Evolutionary conservation across 148 eudicot genomes (phyloP).

Genomic region (Salicornia ramosissima): DNA sequence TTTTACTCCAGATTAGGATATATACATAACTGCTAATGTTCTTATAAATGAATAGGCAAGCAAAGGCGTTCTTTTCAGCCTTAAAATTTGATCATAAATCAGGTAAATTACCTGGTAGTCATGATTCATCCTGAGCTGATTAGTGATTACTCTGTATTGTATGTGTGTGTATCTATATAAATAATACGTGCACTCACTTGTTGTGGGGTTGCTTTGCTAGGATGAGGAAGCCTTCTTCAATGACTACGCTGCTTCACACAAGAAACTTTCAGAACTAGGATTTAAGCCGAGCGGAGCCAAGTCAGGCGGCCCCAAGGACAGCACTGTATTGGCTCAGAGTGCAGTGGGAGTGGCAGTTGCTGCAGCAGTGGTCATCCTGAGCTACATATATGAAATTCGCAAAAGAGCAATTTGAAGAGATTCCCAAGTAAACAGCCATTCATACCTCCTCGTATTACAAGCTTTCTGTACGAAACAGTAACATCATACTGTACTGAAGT

Average conservation of each 20-base stretch:
- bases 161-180: too few species aligned
- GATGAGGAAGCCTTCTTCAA: slow-evolving; percentile 88
- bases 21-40: background rate
- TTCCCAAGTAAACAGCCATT: slow-evolving; percentile 1
- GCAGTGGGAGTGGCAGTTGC: slow-evolving; percentile 84
- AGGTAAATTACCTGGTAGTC: too few species aligned
- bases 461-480: background rate
- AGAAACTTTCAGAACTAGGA: slow-evolving; percentile 90
- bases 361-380: slow-evolving; percentile 78
- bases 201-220: slow-evolving; percentile 42
- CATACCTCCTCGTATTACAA: slow-evolving; percentile 7
- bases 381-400: slow-evolving; percentile 75
- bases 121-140: too few species aligned
- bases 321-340: slow-evolving; percentile 53
- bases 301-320: slow-evolving; percentile 32
- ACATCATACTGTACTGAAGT: background rate
- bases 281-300: slow-evolving; percentile 45
- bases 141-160: too few species aligned
- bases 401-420: slow-evolving; percentile 43
- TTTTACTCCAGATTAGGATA: background rate
- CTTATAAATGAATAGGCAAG: too few species aligned
- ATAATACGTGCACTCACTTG: background rate
- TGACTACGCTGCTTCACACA: slow-evolving; percentile 82
- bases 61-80: too few species aligned
- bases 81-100: too few species aligned